phyloP scores from a whole-genome alignment of 495 filamentous ascomycete genomes.

The Aspergillus panamensis region DNA sequence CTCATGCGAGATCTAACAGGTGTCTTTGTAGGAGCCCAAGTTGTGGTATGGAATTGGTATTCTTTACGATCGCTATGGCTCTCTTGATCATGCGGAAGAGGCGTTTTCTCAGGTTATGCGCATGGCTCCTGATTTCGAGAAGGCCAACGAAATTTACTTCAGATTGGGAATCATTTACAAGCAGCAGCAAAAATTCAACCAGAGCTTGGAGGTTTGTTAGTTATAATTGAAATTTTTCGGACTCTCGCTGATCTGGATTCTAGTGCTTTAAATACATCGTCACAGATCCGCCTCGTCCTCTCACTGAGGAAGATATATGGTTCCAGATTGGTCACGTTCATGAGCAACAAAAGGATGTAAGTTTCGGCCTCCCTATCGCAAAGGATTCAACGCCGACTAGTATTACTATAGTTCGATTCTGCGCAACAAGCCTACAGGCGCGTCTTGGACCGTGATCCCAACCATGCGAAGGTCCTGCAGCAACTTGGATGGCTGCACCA shows the following conservation, averaged over 20 bases:
- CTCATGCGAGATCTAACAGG: neutral
- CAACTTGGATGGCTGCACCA: conserved; percentile 98
- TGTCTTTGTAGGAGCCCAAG: conserved; percentile 74
- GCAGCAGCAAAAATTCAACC: conserved; percentile 89
- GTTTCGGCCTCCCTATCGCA: conserved; percentile 30
- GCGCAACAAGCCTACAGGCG: conserved; percentile 89
- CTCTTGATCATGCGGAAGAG: conserved; percentile 95
- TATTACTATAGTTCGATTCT: conserved; percentile 68
- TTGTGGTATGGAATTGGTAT: conserved; percentile 99
- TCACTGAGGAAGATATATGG: conserved; percentile 99
- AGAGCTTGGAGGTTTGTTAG: conserved; percentile 75
- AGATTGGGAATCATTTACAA: conserved; percentile 99
- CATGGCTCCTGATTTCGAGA: conserved; percentile 97
- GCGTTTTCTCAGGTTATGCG: conserved; percentile 99
- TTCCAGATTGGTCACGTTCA: conserved; percentile 99
- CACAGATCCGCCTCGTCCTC: conserved; percentile 81
- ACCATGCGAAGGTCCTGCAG: conserved; percentile 96
- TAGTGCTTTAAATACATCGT: conserved; percentile 99
- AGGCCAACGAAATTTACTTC: conserved; percentile 99
- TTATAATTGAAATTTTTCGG: neutral
- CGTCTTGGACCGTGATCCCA: conserved; percentile 91
- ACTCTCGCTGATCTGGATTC: conserved; percentile 7
- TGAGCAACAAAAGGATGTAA: conserved; percentile 97
- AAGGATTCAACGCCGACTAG: conserved; percentile 19
- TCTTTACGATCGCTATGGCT: conserved; percentile 94